Base-by-base conservation (phyloP, 495 filamentous ascomycete species). In the Amniculicola lignicola region DNA sequence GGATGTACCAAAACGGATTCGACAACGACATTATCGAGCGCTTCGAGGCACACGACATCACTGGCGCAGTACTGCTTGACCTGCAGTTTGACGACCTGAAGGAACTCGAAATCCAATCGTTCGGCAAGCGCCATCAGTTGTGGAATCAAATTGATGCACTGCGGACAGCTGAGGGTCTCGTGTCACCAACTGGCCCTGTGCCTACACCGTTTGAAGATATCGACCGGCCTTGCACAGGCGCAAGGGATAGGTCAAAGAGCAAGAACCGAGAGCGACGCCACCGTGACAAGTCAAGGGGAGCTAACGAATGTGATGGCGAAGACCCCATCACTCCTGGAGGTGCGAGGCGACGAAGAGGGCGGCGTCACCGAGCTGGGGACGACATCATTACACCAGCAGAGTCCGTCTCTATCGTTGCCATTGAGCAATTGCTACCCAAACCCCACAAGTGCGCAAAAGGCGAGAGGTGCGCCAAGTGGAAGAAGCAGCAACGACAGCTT, bases 31-130 rank as follows among this genome's bases (percentile, higher is more conserved):
- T 90, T 33, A 79, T 92, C n/a, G 82, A 94, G 46, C 87, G 84
- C 63, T 96, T 98, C 60, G 77, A 87, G 50, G 76, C 79, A 58
- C 92, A 98, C 70, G 93, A 98, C 65, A 96, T 98, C 67, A 85
- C 84, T 19, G 93, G 93, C 0, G 72, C 82, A 2, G 83, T 96
- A 43, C 76, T 98, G 1, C 81, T 92, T 21, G 84, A 87, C 14
- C 74, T 98, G n/a, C 86, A 95, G 64, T 81, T 88, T 60, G 88
- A 95, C 28, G 90, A 96, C 65, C 76, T 98, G n/a, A 90, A 90
- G 64, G 93, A 98, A 71, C 82, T 96, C 4, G 86, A 86, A 18
- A 94, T 98, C 54, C 72, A 78, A n/a, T 96, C 93, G 0, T 96
- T 96, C 70, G 93, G 93, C 14, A 89, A 92, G 59, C 82, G 93